A percentile compares a stretch with the other conserved stretches of the same genome.
Conservation (phyloP, 306 rosid species). For the Pterocarpus macrocarpus region DNA sequence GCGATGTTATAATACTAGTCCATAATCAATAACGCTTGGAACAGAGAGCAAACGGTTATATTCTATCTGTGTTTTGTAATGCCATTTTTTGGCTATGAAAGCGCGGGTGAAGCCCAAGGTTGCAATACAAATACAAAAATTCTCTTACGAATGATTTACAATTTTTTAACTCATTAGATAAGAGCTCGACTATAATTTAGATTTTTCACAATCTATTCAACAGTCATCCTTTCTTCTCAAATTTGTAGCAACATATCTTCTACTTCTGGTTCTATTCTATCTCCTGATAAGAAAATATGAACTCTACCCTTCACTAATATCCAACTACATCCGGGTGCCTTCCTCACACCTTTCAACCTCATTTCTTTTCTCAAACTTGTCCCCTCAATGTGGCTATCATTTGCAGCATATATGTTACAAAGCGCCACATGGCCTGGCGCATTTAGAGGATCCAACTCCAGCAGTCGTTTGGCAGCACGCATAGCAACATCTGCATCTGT, state of each 20-base stretch:
- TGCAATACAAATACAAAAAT: not conserved
- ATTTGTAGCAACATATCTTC: conserved; percentile 40
- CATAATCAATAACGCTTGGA: conserved; percentile 35
- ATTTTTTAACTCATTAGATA: not conserved
- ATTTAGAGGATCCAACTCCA: conserved; percentile 75
- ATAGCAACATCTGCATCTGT: conserved; percentile 58
- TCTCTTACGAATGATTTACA: not conserved
- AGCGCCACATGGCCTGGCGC: conserved; percentile 74
- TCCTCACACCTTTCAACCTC: conserved; percentile 73
- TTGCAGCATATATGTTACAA: conserved; percentile 73
- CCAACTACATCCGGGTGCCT: conserved; percentile 88
- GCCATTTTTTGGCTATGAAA: conserved; percentile 33
- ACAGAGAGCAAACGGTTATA: conserved; percentile 4
- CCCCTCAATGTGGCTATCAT: conserved; percentile 59
- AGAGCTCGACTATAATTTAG: not conserved
- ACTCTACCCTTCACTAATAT: conserved; percentile 62
- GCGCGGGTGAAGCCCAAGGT: conserved; percentile 26
- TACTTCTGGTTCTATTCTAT: conserved; percentile 51
- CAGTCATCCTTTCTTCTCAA: conserved; percentile 52
- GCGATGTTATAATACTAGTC: conserved; percentile 14
- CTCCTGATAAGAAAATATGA: conserved; percentile 61
- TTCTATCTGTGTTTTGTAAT: conserved; percentile 20
- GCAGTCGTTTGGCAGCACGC: conserved; percentile 62
- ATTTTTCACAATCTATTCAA: conserved; percentile 5
- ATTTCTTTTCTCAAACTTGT: conserved; percentile 69